Evolutionary conservation across 345 rosid species (phyloP), one percentile per base, ranked within the genome.

Genomic region (Gossypium anomalum): DNA sequence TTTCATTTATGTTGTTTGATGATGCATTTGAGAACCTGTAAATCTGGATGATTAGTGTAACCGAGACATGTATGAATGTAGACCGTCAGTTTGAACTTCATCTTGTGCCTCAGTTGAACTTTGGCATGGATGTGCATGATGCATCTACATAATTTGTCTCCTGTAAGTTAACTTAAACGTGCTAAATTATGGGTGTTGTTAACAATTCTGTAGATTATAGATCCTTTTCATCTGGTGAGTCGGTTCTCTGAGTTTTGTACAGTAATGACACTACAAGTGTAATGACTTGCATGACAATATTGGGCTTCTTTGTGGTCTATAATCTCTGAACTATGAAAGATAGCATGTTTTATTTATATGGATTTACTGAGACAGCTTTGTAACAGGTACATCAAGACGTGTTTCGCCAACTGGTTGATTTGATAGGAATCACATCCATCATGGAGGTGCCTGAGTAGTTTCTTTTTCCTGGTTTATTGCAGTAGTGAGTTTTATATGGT

Each of bases 381-480:
- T 81, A 51, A 70, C 90, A 93, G 99, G 97, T 84, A 48, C 97
- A 93, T 88, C 93, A 90, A 58, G 90, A 89, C 80, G 97, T 93
- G 76, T 87, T 96, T 73, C 74, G 87, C 73, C 90, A 87, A 63
- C 79, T 96, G 79, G 98, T 96, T 80, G 99, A 96, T 89, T 90
- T 96, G 83, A 96, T 93, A 66, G 99, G 99, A 78, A 89, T 96
- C 78, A 96, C 98, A 66, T 96, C 98, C 77, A 96, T 96, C 85
- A 93, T 93, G 99, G 99, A 96, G 98, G 99, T 96, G 83, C 76
- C 70, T 77, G 17, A 59, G 68, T 47, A 27, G 7, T 73, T 43
- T 55, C 23, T 22, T 7, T 43, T 8, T 43, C 10, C 29, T 68
- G 41, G 15, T 51, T 69, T 51, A 68, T 27, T 27, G 59, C 23